Evolutionary conservation across 345 rosid genomes (phyloP), one percentile per base, ranked within the genome.

Genomic region (Salix koriyanagi): DNA sequence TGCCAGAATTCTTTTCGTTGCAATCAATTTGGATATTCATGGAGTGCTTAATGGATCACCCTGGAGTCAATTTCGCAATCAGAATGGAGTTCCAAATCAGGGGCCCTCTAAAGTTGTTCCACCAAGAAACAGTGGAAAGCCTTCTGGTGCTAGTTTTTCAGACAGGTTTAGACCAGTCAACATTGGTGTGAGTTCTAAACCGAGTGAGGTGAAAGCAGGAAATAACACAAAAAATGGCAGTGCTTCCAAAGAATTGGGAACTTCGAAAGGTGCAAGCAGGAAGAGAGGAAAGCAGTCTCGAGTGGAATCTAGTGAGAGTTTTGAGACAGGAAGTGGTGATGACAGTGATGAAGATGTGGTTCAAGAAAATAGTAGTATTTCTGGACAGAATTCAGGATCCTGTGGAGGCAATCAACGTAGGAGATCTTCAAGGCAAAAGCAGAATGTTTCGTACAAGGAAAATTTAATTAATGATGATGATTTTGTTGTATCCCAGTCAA

Each of bases 401-500:
- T 56, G 73, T 83, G 73, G 42, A 58, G 79, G 74, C 41, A 73
- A 56, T 70, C 80, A 77, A 41, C 56, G 72, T 65, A 84, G 92
- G 82, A 87, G 81, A 81, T 88, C 94, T 70, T 72, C 83, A 58
- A 87, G 93, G 86, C 82, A 71, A 60, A 87, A 80, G 79, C 90
- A 84, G 72, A 76, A 75, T 15, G 76, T 81, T 64, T 83, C 84
- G 69, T 80, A 76, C 67, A 58, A 75, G 54, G 88, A 86, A 75
- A 80, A 84, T 7, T 46, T 75, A 60, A 65, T 67, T 46, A 73
- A 70, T 67, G 85, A 78, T 42, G 85, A 79, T 75, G 87, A 87
- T 76, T 62, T 77, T 78, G 72, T 65, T 42, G 80, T 61, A 70
- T 73, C 83, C 75, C 73, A 61, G 14, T 34, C 72, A 18, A 89